Conservation (phyloP, 2,329 filamentous ascomycete species). For the Pseudopyricularia javanii region DNA sequence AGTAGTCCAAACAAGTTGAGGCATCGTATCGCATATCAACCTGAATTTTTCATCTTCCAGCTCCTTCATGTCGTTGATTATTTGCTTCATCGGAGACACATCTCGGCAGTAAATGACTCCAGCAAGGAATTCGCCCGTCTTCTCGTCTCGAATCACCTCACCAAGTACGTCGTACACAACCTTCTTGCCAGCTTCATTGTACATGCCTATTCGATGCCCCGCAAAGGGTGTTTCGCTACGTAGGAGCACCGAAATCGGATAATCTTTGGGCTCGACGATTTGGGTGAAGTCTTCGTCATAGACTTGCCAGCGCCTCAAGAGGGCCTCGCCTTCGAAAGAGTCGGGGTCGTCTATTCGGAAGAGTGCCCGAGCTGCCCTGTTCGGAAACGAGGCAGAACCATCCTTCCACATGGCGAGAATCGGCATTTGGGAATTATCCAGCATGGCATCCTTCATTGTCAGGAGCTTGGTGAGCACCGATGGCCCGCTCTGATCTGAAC, state of each 20-base stretch:
- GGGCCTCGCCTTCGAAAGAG: constrained; percentile 35
- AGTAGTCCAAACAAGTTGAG: constrained; percentile 64
- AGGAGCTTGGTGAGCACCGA: constrained; percentile 62
- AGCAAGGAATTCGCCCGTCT: constrained; percentile 59
- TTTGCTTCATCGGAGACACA: constrained; percentile 56
- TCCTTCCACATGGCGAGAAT: constrained; percentile 76
- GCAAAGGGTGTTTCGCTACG: constrained; percentile 47
- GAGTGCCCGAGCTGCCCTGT: constrained; percentile 48
- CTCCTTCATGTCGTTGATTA: constrained; percentile 57
- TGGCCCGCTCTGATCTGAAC: constrained; percentile 36
- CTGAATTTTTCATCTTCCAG: constrained; percentile 64
- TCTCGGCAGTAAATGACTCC: constrained; percentile 63
- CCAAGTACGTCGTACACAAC: constrained; percentile 54
- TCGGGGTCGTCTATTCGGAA: constrained; percentile 29
- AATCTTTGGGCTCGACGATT: constrained; percentile 43
- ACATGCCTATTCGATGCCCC: constrained; percentile 50
- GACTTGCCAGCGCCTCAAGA: constrained; percentile 46
- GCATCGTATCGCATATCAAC: constrained; percentile 63
- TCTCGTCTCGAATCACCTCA: constrained; percentile 53
- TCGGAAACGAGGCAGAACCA: constrained; percentile 60
- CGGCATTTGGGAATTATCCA: constrained; percentile 64
- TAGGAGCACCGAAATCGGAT: constrained; percentile 54
- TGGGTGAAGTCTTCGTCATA: constrained; percentile 56
- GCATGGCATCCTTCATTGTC: constrained; percentile 63
- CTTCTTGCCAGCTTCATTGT: constrained; percentile 36